These are phyloP conservation scores for Phytophthora niederhauseri DNA, from an alignment of 352 stramenopile genomes.

Conservation along the genomic window DNA sequence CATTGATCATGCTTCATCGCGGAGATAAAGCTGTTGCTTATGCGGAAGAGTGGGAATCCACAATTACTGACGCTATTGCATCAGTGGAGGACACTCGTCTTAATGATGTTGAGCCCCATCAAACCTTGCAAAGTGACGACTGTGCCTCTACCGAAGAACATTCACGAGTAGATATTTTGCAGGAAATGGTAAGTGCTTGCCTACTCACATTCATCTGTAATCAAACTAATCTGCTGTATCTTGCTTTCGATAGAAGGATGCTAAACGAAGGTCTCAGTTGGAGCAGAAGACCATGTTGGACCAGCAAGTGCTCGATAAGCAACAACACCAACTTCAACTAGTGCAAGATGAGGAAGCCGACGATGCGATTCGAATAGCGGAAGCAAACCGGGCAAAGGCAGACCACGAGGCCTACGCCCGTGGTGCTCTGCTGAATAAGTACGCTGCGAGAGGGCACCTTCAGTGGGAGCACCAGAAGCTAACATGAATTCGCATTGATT, in stretches of 20 bases:
- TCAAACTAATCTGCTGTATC: not conserved
- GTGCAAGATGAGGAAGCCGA: constrained; percentile 10
- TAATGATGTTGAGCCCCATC: not conserved
- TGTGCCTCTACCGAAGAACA: not conserved
- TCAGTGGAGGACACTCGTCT: not conserved
- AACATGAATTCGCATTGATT: not conserved
- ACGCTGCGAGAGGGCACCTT: constrained; percentile 7
- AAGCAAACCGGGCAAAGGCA: constrained; percentile 10
- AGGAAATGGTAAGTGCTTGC: constrained; percentile 21
- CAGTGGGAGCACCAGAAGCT: not conserved
- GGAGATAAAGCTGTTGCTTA: constrained; percentile 23
- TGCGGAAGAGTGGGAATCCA: constrained; percentile 31
- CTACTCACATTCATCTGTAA: not conserved
- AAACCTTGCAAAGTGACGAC: not conserved
- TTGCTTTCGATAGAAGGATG: constrained; percentile 17
- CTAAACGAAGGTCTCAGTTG: constrained; percentile 28
- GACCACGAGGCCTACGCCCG: constrained; percentile 21
- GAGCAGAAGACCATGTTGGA: constrained; percentile 33
- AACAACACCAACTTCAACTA: constrained; percentile 16
- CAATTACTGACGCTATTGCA: constrained; percentile 6
- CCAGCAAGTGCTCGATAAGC: constrained; percentile 35
- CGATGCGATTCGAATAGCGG: constrained; percentile 8
- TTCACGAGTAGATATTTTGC: constrained; percentile 1
- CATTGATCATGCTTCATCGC: constrained; percentile 20
- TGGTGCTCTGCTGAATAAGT: constrained; percentile 29